Conservation (phyloP, 2,329 filamentous ascomycete species). For the Alternaria triticimaculans region DNA sequence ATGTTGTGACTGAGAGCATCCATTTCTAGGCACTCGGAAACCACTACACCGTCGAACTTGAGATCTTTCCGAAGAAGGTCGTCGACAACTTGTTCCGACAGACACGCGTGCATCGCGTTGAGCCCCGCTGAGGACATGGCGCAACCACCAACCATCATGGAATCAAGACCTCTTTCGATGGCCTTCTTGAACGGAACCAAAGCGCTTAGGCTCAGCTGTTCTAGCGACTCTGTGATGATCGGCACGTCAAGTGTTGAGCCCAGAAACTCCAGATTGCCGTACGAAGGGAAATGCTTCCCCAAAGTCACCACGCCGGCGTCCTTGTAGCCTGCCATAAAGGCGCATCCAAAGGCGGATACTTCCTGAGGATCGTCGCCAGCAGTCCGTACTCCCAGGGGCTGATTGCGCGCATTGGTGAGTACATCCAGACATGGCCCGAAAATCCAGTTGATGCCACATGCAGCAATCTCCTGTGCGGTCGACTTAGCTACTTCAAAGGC, state of each 20-base stretch:
- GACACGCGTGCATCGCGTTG: conserved; percentile 93
- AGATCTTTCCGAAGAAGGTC: conserved; percentile 87
- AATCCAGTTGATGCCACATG: conserved; percentile 95
- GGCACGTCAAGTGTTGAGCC: conserved; percentile 91
- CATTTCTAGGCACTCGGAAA: conserved; percentile 97
- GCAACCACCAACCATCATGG: conserved; percentile 95
- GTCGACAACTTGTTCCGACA: conserved; percentile 92
- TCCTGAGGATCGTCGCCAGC: conserved; percentile 93
- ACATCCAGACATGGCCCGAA: conserved; percentile 94
- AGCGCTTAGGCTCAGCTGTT: conserved; percentile 90
- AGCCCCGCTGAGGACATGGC: conserved; percentile 90
- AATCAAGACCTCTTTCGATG: conserved; percentile 83
- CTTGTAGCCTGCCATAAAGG: conserved; percentile 90
- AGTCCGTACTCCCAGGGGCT: conserved; percentile 87
- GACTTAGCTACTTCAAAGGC: conserved; percentile 92
- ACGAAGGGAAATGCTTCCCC: conserved; percentile 96
- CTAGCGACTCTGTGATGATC: conserved; percentile 92
- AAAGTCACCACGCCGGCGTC: conserved; percentile 88
- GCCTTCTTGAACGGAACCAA: conserved; percentile 91
- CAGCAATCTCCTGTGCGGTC: conserved; percentile 88
- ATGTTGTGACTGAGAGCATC: conserved; percentile 94
- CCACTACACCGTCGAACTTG: conserved; percentile 88
- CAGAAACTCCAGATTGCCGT: conserved; percentile 92
- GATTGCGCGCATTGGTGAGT: conserved; percentile 88
- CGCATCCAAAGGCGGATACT: conserved; percentile 89